Evolutionary conservation across 768 basidiomycete species (phyloP).

Genomic region (Rhodotorula sphaerocarpa): DNA sequence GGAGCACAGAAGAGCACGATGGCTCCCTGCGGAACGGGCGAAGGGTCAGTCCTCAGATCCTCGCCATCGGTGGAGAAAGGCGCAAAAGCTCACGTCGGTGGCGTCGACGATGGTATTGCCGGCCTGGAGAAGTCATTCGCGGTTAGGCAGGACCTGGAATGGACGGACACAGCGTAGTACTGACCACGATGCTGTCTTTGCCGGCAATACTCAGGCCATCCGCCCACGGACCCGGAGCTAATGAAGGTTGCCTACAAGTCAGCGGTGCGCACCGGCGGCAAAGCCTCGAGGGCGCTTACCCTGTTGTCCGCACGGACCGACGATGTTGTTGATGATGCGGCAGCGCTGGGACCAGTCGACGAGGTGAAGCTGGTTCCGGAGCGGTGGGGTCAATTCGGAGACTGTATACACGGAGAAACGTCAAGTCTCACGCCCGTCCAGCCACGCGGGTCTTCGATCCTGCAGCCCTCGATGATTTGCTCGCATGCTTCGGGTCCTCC

Average conservation of each 20-base stretch:
- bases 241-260: neutral
- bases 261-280: neutral
- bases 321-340: constrained; percentile 32
- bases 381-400: too few species aligned
- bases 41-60: too few species aligned
- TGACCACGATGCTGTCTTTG: constrained; percentile 41
- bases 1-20: constrained; percentile 46
- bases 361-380: constrained; percentile 25
- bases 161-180: constrained; percentile 32
- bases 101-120: constrained; percentile 45
- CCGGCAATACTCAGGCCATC: constrained; percentile 47
- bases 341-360: constrained; percentile 30
- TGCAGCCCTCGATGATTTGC: constrained; percentile 33
- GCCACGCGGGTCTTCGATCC: constrained; percentile 37
- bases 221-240: constrained; percentile 46
- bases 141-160: neutral
- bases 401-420: neutral
- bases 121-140: neutral
- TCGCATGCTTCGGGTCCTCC: constrained; percentile 39
- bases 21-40: constrained; percentile 11
- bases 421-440: constrained; percentile 34
- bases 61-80: neutral
- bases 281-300: neutral
- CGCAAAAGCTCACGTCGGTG: constrained; percentile 42
- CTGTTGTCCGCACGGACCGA: constrained; percentile 36